Conservation (phyloP, 495 filamentous ascomycete genomes). For the Daldinia vernicosa region DNA sequence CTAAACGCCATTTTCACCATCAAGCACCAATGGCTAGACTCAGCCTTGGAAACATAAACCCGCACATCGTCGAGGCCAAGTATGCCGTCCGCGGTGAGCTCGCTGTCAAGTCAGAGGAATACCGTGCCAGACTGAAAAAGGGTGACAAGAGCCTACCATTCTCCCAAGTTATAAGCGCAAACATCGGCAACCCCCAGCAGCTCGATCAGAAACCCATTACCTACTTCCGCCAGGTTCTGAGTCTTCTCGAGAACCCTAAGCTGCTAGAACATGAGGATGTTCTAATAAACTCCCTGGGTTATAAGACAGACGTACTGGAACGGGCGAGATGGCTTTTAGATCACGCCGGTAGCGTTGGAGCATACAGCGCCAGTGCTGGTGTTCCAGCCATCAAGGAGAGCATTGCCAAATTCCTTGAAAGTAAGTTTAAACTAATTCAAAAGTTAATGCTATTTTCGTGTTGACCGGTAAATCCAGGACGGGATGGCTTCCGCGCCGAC, state of each 20-base stretch:
- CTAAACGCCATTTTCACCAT: slow-evolving; percentile 46
- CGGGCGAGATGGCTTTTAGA: slow-evolving; percentile 81
- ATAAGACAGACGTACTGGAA: slow-evolving; percentile 87
- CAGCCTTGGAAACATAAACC: slow-evolving; percentile 90
- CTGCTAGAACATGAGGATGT: slow-evolving; percentile 82
- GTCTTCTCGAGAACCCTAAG: slow-evolving; percentile 87
- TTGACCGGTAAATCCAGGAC: slow-evolving; percentile 55
- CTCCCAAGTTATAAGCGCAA: slow-evolving; percentile 89
- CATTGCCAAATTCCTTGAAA: slow-evolving; percentile 89
- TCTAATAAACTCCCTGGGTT: slow-evolving; percentile 72
- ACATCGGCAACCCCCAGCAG: slow-evolving; percentile 99
- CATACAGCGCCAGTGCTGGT: slow-evolving; percentile 94
- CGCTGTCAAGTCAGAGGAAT: slow-evolving; percentile 87
- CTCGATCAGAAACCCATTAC: slow-evolving; percentile 98
- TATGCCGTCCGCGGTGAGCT: slow-evolving; percentile 98
- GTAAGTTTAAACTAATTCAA: slow-evolving; percentile 52
- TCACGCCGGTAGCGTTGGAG: slow-evolving; percentile 89
- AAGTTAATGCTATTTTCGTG: background rate
- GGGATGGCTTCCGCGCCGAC: slow-evolving; percentile 87
- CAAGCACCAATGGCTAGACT: slow-evolving; percentile 67
- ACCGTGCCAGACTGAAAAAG: slow-evolving; percentile 71
- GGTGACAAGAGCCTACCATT: slow-evolving; percentile 78
- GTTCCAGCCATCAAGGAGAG: slow-evolving; percentile 84
- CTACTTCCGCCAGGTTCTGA: slow-evolving; percentile 97
- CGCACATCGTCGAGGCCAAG: slow-evolving; percentile 80